phyloP scores from a whole-genome alignment of 306 rosid species.

The Trifolium subterraneum region DNA sequence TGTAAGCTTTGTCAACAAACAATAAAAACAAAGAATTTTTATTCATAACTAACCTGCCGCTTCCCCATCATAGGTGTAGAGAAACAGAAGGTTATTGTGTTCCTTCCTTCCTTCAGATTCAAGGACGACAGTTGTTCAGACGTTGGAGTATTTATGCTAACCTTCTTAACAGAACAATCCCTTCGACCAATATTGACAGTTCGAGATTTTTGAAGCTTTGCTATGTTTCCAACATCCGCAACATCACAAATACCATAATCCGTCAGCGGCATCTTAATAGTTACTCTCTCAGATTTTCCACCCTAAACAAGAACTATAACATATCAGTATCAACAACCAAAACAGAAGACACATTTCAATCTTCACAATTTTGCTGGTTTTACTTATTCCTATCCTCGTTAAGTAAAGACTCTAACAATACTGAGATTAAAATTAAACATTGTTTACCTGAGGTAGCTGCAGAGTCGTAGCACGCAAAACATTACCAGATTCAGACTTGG shows the following conservation, averaged over 20 bases:
- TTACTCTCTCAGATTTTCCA: conserved; percentile 10
- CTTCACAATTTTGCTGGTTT: conserved; percentile 1
- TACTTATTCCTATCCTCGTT: neutral
- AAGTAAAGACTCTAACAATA: conserved; percentile 11
- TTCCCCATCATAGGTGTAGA: conserved; percentile 74
- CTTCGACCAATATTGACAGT: conserved; percentile 48
- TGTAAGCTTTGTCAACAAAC: neutral
- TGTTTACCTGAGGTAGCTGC: conserved; percentile 58
- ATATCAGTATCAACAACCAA: conserved; percentile 32
- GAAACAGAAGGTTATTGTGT: conserved; percentile 74
- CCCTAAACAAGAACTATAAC: conserved; percentile 42
- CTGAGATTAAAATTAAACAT: conserved; percentile 6
- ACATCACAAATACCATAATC: conserved; percentile 42
- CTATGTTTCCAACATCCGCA: conserved; percentile 39
- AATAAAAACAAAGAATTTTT: conserved; percentile 11
- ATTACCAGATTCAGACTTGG: conserved; percentile 28
- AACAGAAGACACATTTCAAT: conserved; percentile 36
- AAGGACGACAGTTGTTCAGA: conserved; percentile 89
- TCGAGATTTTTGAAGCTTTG: conserved; percentile 43
- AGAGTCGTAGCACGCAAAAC: conserved; percentile 45
- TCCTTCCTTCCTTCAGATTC: conserved; percentile 84
- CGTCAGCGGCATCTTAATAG: conserved; percentile 37
- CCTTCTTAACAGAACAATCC: conserved; percentile 51
- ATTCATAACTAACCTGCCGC: conserved; percentile 62
- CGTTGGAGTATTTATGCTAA: conserved; percentile 64